phyloP scores from a whole-genome alignment of 495 filamentous ascomycete genomes.

The Penicillium salamii region DNA sequence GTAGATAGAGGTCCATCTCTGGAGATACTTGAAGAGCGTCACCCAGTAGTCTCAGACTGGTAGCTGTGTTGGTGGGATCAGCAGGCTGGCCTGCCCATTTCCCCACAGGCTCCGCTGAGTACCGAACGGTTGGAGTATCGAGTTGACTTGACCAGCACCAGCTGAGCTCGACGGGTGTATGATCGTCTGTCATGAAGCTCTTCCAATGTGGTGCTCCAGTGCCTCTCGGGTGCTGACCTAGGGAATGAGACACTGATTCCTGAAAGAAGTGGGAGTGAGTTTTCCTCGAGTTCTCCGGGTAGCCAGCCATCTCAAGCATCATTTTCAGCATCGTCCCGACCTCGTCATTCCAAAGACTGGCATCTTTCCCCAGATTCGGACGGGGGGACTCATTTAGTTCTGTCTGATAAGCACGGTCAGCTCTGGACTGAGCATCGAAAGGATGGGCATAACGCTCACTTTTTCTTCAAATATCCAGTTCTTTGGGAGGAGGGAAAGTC shows the following conservation, averaged over 20 bases:
- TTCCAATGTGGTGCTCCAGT: constrained; percentile 14
- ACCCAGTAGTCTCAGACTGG: too few species aligned
- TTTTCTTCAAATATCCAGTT: too few species aligned
- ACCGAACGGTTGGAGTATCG: neutral
- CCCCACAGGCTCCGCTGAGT: neutral
- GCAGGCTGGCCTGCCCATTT: too few species aligned
- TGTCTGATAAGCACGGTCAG: too few species aligned
- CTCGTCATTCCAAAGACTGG: neutral
- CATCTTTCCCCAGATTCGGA: too few species aligned
- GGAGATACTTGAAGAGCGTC: too few species aligned
- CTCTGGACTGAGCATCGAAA: too few species aligned
- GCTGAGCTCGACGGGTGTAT: constrained; percentile 35
- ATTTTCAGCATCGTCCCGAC: neutral
- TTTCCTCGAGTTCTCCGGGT: neutral
- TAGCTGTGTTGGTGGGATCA: too few species aligned
- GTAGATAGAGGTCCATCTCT: too few species aligned
- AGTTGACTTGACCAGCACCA: constrained; percentile 19
- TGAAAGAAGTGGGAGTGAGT: neutral
- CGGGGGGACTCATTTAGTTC: too few species aligned
- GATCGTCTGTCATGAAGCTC: constrained; percentile 41
- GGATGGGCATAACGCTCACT: too few species aligned
- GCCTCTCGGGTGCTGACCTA: neutral
- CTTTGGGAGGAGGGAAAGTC: too few species aligned
- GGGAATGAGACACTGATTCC: neutral
- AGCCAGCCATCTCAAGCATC: neutral